A percentile compares a stretch with the other conserved stretches of the same genome.
These are phyloP conservation scores for Ottelia alismoides DNA, from an alignment of 106 monocot species.

Conservation along the genomic window DNA sequence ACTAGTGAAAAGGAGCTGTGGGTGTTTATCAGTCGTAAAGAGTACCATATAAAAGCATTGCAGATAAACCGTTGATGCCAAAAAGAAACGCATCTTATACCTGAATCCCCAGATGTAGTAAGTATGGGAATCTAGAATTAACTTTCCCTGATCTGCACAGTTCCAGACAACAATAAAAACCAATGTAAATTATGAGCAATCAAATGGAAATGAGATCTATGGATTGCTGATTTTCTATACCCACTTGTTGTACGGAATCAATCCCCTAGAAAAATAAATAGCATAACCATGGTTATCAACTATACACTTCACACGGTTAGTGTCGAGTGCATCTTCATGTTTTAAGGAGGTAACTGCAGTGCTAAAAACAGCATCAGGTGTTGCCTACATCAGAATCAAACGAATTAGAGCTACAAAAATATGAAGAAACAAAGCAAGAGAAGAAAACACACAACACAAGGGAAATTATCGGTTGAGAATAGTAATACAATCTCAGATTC, in stretches of 20 bases:
- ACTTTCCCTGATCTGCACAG: slow-evolving; percentile 65
- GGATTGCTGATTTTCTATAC: slow-evolving; percentile 1
- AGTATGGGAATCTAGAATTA: slow-evolving; percentile 65
- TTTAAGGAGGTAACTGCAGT: slow-evolving; percentile 93
- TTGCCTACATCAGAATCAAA: no score
- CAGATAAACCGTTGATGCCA: background rate
- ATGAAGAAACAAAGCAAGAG: no score
- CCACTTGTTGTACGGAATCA: slow-evolving; percentile 95
- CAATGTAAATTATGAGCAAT: no score
- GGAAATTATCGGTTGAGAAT: no score
- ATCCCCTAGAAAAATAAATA: slow-evolving; percentile 92
- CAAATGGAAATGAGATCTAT: no score
- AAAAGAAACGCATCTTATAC: slow-evolving; percentile 17
- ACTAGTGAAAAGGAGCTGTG: background rate
- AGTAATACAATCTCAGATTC: no score
- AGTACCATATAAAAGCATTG: background rate
- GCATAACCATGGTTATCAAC: slow-evolving; percentile 85
- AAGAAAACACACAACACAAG: no score
- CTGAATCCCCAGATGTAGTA: slow-evolving; percentile 96
- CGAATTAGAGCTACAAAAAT: no score
- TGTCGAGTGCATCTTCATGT: slow-evolving; percentile 69
- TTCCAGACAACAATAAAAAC: no score
- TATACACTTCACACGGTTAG: slow-evolving; percentile 89
- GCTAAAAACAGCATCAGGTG: slow-evolving; percentile 97
- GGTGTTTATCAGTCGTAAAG: background rate